Percentiles rank a stretch among this genome's conserved stretches.
Conservation (phyloP, 208 protist species). For the Phytomonas francai region DNA sequence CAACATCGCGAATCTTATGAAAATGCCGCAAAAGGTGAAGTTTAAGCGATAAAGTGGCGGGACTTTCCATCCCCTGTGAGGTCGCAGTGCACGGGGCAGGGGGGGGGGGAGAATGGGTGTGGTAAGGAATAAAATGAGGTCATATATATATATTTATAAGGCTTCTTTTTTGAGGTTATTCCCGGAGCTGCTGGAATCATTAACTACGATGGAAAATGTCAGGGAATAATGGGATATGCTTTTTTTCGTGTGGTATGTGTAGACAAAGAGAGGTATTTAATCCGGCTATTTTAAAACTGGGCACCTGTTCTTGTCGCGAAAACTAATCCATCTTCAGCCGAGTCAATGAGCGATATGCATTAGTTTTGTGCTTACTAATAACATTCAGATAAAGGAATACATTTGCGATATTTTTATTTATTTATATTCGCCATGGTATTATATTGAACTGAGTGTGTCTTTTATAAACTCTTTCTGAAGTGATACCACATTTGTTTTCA, state of each 20-base stretch:
- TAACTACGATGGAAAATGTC: background rate
- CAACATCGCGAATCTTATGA: conserved; percentile 37
- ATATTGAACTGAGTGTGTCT: background rate
- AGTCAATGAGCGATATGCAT: background rate
- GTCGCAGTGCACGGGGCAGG: too few relatives aligned
- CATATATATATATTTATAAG: too few relatives aligned
- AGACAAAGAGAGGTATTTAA: background rate
- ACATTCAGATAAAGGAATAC: background rate
- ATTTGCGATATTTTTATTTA: background rate
- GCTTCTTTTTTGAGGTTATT: conserved; percentile 3
- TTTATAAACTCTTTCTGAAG: background rate
- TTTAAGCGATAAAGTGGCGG: conserved; percentile 14
- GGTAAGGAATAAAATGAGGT: background rate
- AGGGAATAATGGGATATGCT: background rate
- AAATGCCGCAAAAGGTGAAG: conserved; percentile 57
- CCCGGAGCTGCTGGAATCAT: background rate
- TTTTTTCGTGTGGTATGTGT: background rate
- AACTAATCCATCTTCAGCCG: background rate
- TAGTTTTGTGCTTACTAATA: background rate
- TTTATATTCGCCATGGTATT: background rate
- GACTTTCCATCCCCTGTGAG: too few relatives aligned
- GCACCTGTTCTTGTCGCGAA: background rate
- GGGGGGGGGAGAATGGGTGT: too few relatives aligned
- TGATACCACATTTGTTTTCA: background rate
- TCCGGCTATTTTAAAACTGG: background rate